Evolutionary conservation across 352 stramenopile genomes (phyloP), one percentile per base, ranked within the genome.

Genomic region (Thalassiosira exigua): DNA sequence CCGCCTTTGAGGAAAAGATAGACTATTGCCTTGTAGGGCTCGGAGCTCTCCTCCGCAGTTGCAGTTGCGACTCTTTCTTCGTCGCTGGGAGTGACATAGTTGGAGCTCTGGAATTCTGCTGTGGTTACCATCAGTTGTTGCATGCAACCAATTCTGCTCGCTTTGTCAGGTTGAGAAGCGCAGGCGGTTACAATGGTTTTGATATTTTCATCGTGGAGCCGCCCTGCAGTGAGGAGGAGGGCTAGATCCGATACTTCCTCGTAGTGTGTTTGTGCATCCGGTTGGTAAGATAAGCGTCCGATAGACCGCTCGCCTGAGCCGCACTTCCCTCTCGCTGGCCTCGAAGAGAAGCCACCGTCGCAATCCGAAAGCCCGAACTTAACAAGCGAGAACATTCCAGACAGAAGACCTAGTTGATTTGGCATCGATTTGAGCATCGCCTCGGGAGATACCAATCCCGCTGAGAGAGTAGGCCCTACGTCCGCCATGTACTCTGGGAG

Each of bases 341-440:
- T 58, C 17, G 21, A 26, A 22, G 27, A 64, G 65, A 90, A 89
- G 11, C 83, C 85, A 61, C 58, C 62, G 33, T 83, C 81, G 46
- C 79, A 88, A 41, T 80, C 58, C 24, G 69, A 65, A 19, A 92
- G 46, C n/a, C 88, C 88, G 71, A 88, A 91, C 46, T 88, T 86
- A 29, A 91, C 67, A 29, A 92, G 46, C 14, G 74, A 85, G 53
- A 86, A 86, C 36, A 95, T 64, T 24, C 86, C 90, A 79, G 94
- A 94, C 0, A 91, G 51, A 22, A 56, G 17, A 7, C n/a, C 5
- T 21, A 56, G 24, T 22, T 57, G 72, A 57, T 90, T 82, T 12
- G 79, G 74, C 69, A 81, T 77, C 41, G 80, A 66, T 57, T 77
- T 62, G 1, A 83, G 57, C 51, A 77, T 57, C 5, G 51, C 26